Evolutionary conservation across 2,329 filamentous ascomycete species (phyloP).

Genomic region (Fusarium floridanum): DNA sequence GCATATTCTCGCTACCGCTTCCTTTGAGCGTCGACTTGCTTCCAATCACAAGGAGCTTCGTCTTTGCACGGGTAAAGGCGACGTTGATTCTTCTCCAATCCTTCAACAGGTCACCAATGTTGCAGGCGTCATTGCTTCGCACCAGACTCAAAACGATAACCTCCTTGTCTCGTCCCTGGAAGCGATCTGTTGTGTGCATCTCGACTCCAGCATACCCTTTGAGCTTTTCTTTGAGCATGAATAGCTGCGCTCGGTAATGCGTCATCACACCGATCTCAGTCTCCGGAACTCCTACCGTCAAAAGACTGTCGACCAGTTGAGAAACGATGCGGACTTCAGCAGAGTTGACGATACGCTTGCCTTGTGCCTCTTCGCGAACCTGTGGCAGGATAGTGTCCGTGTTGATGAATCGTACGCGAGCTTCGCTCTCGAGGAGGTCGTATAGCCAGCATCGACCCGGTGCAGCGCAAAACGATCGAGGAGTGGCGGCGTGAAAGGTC

Average conservation of each 20-base stretch:
- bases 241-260: slow-evolving; percentile 93
- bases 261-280: slow-evolving; percentile 93
- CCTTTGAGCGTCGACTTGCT: slow-evolving; percentile 83
- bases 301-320: slow-evolving; percentile 84
- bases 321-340: slow-evolving; percentile 83
- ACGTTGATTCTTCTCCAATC: slow-evolving; percentile 97
- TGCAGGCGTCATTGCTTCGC: slow-evolving; percentile 83
- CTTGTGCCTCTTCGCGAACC: slow-evolving; percentile 79
- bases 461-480: slow-evolving; percentile 68
- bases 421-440: slow-evolving; percentile 75
- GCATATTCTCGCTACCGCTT: slow-evolving; percentile 78
- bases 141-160: slow-evolving; percentile 90
- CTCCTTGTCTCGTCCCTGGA: slow-evolving; percentile 96
- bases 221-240: slow-evolving; percentile 81
- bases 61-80: slow-evolving; percentile 91
- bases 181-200: slow-evolving; percentile 97
- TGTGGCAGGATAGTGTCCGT: slow-evolving; percentile 79
- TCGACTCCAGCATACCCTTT: slow-evolving; percentile 76
- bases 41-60: slow-evolving; percentile 90
- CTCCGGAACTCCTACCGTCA: slow-evolving; percentile 80
- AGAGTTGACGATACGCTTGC: slow-evolving; percentile 89
- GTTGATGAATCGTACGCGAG: slow-evolving; percentile 88
- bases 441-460: slow-evolving; percentile 79
- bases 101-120: slow-evolving; percentile 90
- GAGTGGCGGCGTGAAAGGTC: slow-evolving; percentile 57